phyloP scores from a whole-genome alignment of 2,329 filamentous ascomycete species.

The Aspergillus aculeatinus region DNA sequence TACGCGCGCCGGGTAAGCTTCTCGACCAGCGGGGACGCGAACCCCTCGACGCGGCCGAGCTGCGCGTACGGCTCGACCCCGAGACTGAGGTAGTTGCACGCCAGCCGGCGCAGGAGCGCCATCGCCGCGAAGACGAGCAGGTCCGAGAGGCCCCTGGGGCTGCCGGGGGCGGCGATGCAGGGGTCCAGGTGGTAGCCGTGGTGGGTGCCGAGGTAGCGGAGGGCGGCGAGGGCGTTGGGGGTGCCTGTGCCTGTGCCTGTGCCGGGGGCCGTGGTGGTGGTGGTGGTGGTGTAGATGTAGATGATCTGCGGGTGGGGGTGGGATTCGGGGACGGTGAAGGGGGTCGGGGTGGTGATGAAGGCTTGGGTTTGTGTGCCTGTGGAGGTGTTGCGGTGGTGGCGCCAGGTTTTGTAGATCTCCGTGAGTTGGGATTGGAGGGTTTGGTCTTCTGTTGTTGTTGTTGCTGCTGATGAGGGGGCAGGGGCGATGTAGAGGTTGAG shows the following conservation, averaged over 20 bases:
- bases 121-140: slow-evolving; percentile 40
- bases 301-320: slow-evolving; percentile 21
- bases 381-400: slow-evolving; percentile 32
- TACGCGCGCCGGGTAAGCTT: slow-evolving; percentile 33
- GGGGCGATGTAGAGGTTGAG: slow-evolving; percentile 37
- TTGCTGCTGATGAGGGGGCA: not conserved
- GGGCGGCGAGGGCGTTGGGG: slow-evolving; percentile 41
- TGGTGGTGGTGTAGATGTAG: slow-evolving; percentile 40
- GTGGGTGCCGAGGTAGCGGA: slow-evolving; percentile 38
- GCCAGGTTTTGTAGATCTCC: slow-evolving; percentile 41
- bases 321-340: too few species aligned
- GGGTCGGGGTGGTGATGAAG: slow-evolving; percentile 34
- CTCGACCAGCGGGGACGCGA: slow-evolving; percentile 26
- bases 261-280: slow-evolving; percentile 30
- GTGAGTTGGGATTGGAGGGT: slow-evolving; percentile 34
- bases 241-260: slow-evolving; percentile 20
- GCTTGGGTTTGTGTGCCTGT: slow-evolving; percentile 26
- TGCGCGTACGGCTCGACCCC: slow-evolving; percentile 40
- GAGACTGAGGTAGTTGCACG: slow-evolving; percentile 38
- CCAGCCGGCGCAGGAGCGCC: slow-evolving; percentile 35
- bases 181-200: slow-evolving; percentile 46
- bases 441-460: slow-evolving; percentile 24
- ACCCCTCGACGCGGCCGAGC: slow-evolving; percentile 34
- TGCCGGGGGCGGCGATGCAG: slow-evolving; percentile 35
- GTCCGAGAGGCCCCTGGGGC: slow-evolving; percentile 41